These are phyloP conservation scores for Metschnikowia drakensbergensis DNA, from an alignment of 805 yeast species.

Conservation along the genomic window DNA sequence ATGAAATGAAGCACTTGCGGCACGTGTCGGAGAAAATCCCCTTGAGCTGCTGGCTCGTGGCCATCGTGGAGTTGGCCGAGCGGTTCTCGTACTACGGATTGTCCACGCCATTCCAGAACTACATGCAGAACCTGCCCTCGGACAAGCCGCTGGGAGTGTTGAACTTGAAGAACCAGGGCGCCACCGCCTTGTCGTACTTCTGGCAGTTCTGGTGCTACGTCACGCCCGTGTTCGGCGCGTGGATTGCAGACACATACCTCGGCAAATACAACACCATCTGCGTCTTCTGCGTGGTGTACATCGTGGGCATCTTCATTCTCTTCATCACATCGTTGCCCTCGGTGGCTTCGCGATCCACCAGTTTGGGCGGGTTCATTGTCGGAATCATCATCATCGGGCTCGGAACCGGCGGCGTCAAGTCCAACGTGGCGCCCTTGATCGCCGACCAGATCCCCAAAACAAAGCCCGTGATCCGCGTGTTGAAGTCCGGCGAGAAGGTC, in stretches of 20 bases:
- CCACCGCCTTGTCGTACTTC: conserved; percentile 69
- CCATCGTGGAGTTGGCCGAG: conserved; percentile 74
- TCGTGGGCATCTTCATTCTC: conserved; percentile 58
- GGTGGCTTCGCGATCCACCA: conserved; percentile 45
- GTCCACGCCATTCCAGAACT: conserved; percentile 72
- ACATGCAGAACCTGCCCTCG: conserved; percentile 57
- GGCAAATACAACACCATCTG: conserved; percentile 71
- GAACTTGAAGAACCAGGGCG: conserved; percentile 55
- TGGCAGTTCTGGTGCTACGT: conserved; percentile 82
- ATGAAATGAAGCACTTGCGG: conserved; percentile 49
- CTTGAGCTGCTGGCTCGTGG: conserved; percentile 56
- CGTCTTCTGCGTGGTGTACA: conserved; percentile 55
- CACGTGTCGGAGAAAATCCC: conserved; percentile 53
- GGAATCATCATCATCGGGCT: conserved; percentile 61
- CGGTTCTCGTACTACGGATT: conserved; percentile 79
- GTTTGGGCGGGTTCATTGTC: conserved; percentile 59
- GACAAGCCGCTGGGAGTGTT: conserved; percentile 51
- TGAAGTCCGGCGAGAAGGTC: conserved; percentile 39
- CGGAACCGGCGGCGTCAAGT: conserved; percentile 79
- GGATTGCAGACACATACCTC: conserved; percentile 67
- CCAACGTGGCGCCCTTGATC: conserved; percentile 70
- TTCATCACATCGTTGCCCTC: conserved; percentile 69
- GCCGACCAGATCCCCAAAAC: conserved; percentile 50
- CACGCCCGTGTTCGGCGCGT: conserved; percentile 75
- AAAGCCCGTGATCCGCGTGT: conserved; percentile 34